Base-by-base conservation (phyloP, 371 early-diverging fungal genomes). In the Cokeromyces recurvatus region DNA sequence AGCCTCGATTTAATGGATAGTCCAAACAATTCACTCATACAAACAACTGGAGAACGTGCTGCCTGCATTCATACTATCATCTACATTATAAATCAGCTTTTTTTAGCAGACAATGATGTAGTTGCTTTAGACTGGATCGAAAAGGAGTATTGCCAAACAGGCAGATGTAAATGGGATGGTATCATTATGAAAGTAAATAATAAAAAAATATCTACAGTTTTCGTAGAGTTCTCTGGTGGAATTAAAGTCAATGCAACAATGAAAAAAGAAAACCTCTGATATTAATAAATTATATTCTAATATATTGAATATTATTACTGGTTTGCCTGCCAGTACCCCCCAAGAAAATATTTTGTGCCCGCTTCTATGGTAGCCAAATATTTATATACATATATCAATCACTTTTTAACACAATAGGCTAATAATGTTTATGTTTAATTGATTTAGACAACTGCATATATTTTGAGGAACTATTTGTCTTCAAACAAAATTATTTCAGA, bases 81-180 rank as follows among this genome's bases (percentile, higher is more conserved):
- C 6, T 42, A 27, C 17, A 42, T 27, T 16, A 27, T 43, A 17
- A 31, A 43, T 10, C 27, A 43, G 29, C 14, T 43, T 9, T 43
- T 32, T 17, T 15, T 43, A 16, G 27, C 20, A 43, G 29, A 43
- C 27, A 43, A 43, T 27, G 31, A 29, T 20, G 14, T 32, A 16
- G 31, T 32, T 15, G 43, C 16, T 15, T 43, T 43, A 15, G 43
- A 32, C 15, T 31, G 43, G 31, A 43, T 43, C n/a, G 43, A 43
- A 16, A 43, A 31, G 12, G 43, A 32, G 20, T 43, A 29, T 27
- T 43, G 32, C 29, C 25, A 16, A 43, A 43, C 43, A 8, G 29
- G 27, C 6, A 23, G 32, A 23, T 43, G 16, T 27, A 43, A 43
- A n/a, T 43, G 43, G 43, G 20, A 43, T 31, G 43, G 43, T 43